These are phyloP conservation scores for Capsella bursapastoris DNA, from an alignment of 345 rosid species.

Conservation along the genomic window DNA sequence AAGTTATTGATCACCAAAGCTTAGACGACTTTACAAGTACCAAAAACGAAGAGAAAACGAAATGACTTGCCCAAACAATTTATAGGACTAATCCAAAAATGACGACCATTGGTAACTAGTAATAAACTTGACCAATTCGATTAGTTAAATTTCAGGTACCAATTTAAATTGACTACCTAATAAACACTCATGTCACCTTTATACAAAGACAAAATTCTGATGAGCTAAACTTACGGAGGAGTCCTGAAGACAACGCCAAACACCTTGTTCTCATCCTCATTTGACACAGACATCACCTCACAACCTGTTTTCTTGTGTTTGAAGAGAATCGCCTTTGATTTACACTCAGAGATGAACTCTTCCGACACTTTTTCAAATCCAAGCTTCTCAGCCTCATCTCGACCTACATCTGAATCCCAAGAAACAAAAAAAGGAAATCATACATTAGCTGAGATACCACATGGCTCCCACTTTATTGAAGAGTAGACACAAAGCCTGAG, in stretches of 20 bases:
- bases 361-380: slow-evolving; percentile 92
- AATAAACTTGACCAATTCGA: slow-evolving; percentile 20
- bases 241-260: slow-evolving; percentile 87
- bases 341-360: slow-evolving; percentile 85
- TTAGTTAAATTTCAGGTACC: slow-evolving; percentile 15
- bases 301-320: slow-evolving; percentile 93
- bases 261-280: slow-evolving; percentile 88
- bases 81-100: background rate
- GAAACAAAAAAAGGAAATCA: slow-evolving; percentile 2
- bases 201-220: background rate
- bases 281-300: slow-evolving; percentile 90
- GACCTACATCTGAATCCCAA: slow-evolving; percentile 49
- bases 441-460: slow-evolving; percentile 22
- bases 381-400: slow-evolving; percentile 71
- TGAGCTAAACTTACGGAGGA: slow-evolving; percentile 69
- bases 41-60: background rate
- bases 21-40: slow-evolving; percentile 23
- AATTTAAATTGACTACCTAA: background rate
- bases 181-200: background rate
- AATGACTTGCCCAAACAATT: background rate
- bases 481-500: background rate
- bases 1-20: slow-evolving; percentile 12
- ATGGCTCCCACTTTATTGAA: slow-evolving; percentile 6
- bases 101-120: background rate
- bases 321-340: slow-evolving; percentile 81